Evolutionary conservation across 495 filamentous ascomycete species (phyloP).

Genomic region (Penicillium bialowiezense): DNA sequence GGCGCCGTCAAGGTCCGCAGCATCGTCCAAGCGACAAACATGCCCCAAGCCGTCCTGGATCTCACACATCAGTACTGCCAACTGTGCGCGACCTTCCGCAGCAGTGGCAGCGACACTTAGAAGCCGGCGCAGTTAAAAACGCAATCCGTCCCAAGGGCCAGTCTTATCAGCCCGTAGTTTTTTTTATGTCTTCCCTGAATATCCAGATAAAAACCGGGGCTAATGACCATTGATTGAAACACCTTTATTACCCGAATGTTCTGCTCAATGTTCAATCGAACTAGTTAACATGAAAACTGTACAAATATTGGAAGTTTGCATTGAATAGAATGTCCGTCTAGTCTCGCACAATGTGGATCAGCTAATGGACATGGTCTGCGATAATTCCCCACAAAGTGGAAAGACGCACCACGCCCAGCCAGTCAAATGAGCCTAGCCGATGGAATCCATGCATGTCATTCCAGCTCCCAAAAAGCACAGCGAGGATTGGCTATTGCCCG

Average conservation of each 20-base stretch:
- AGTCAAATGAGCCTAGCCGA: not conserved
- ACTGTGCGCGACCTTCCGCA: constrained; percentile 89
- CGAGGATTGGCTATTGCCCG: not conserved
- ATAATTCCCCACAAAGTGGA: not conserved
- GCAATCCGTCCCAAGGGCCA: not conserved
- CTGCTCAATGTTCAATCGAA: no score
- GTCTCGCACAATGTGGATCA: no score
- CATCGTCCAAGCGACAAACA: constrained; percentile 91
- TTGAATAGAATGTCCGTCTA: no score
- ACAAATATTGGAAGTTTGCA: no score
- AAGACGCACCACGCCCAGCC: not conserved
- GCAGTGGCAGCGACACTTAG: constrained; percentile 88
- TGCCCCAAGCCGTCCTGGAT: constrained; percentile 89
- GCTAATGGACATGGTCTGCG: no score
- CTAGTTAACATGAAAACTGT: no score
- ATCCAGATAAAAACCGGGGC: constrained; percentile 12
- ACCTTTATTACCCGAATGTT: constrained; percentile 7
- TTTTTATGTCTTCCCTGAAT: constrained; percentile 4
- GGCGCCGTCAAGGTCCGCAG: constrained; percentile 96
- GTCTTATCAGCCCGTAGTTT: constrained; percentile 3
- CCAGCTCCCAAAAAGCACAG: no score
- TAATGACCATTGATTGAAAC: constrained; percentile 26
- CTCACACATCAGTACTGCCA: constrained; percentile 95
- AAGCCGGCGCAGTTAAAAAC: no score
- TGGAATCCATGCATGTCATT: not conserved